Evolutionary conservation across 495 filamentous ascomycete genomes (phyloP), one percentile per base, ranked within the genome.

Genomic region (Poronia punctata): DNA sequence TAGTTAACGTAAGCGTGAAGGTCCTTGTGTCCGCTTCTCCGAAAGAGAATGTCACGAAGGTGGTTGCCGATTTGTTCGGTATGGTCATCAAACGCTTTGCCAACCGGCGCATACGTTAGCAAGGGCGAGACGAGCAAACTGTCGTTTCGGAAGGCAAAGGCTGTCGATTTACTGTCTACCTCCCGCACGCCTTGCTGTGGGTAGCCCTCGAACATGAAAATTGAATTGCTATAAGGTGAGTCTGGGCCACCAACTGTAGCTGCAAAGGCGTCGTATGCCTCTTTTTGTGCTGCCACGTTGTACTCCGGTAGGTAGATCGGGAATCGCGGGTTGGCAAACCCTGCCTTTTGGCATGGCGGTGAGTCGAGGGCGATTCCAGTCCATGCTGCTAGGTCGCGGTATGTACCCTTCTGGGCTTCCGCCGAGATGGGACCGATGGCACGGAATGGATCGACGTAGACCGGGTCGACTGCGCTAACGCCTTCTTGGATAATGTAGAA

Each of bases 401-500:
- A 75, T 18, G 53, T 37, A 10, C 70, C 71, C 26, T 48, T 38
- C 14, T 45, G 7, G 16, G 60, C 35, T 8, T 48, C 31, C 21
- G 37, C 39, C n/a, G 60, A 55, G 21, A 76, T 34, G 6, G 74
- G 66, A 0, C 64, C 64, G 8, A 78, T 49, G 5, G 54, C 54
- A 36, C 54, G 52, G 58, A 78, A 74, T 16, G 72, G 56, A 15
- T 54, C 30, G 4, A 66, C 66, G 49, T 72, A 74, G 21, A 26
- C 39, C 3, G 56, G 25, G 41, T 66, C 57, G 38, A 73, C 65
- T 4, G 44, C 35, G n/a, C 40, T 50, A 3, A 65, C 63, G 10
- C 71, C 68, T 59, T 74, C 64, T 49, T 71, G 66, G 50, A 77
- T 67, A 38, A 75, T 64, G 27, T 68, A 74, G 45, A 74, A 62